Base-by-base conservation (phyloP, 2,329 filamentous ascomycete species). In the Podosphaera aphanis region DNA sequence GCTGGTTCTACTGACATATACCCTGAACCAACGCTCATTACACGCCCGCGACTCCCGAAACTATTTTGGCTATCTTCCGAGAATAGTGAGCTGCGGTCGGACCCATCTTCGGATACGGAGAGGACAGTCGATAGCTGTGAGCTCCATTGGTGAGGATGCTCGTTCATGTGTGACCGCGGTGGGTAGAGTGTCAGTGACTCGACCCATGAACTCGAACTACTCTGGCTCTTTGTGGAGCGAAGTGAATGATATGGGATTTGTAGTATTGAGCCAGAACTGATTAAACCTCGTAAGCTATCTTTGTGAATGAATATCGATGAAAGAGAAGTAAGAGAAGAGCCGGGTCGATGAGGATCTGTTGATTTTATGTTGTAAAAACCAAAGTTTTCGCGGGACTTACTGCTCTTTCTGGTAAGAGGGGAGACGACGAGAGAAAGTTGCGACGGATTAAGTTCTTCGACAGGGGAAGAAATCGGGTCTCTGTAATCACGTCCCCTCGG, bases 51-150 rank as follows among this genome's bases (percentile, higher is more conserved):
- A 53, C 68, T 73, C 68, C 64, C 49, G 50, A 50, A 46, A 43
- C 68, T 70, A 51, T 68, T 69, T 44, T 66, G 62, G 43, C 68
- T 62, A 49, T 52, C 54, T 39, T 57, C 54, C 25, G 55, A 60
- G 44, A 65, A 63, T 11, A 66, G 65, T 19, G 70, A 71, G 15
- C 50, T 50, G 35, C 61, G 63, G 35, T 64, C 63, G 27, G 67
- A 74, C 31, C 60, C 64, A 38, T 60, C 64, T 50, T 78, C 74
- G 55, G 70, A 71, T 56, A 75, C 74, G 29, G 74, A 77, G 59
- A 69, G 63, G 49, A 78, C 73, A 39, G 73, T 75, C 35, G 74
- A 78, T 37, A 77, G 64, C 58, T 75, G 72, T 39, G 70, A 70
- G 59, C 72, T 75, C 72, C 73, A 77, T 66, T 71, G 70, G 55